Conservation (phyloP, 208 protist genomes). For the Acanthamoeba sp. region DNA sequence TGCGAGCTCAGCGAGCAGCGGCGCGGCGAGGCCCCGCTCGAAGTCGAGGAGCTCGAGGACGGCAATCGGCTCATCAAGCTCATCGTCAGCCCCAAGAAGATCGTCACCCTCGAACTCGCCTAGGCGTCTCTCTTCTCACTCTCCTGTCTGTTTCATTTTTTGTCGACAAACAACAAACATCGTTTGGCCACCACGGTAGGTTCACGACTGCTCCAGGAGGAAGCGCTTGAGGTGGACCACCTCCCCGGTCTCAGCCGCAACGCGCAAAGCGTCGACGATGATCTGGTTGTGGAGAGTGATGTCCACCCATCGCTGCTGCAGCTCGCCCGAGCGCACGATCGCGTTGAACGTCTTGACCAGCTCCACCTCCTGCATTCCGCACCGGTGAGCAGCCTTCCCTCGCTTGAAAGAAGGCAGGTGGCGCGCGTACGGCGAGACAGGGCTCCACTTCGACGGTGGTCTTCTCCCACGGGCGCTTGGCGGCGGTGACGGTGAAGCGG, state of each 20-base stretch:
- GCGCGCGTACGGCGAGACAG: background rate
- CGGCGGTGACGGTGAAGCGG: background rate
- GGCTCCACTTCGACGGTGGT: constrained; percentile 7
- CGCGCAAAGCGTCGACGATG: background rate
- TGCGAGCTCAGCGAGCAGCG: constrained; percentile 47
- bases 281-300: constrained; percentile 42
- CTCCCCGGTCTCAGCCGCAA: background rate
- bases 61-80: constrained; percentile 33
- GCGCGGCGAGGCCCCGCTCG: background rate
- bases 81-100: constrained; percentile 44
- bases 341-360: constrained; percentile 41
- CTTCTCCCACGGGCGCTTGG: constrained; percentile 9
- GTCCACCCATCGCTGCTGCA: constrained; percentile 33
- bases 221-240: background rate
- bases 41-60: constrained; percentile 13
- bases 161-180: background rate
- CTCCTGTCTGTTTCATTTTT: background rate
- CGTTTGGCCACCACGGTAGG: too few relatives aligned
- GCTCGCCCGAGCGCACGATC: constrained; percentile 8
- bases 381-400: too few relatives aligned
- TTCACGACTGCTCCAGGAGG: background rate
- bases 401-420: background rate
- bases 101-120: constrained; percentile 49
- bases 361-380: constrained; percentile 52
- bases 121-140: background rate